Base-by-base conservation (phyloP, 2,329 filamentous ascomycete genomes). In the Hypoxylon rubiginosum region DNA sequence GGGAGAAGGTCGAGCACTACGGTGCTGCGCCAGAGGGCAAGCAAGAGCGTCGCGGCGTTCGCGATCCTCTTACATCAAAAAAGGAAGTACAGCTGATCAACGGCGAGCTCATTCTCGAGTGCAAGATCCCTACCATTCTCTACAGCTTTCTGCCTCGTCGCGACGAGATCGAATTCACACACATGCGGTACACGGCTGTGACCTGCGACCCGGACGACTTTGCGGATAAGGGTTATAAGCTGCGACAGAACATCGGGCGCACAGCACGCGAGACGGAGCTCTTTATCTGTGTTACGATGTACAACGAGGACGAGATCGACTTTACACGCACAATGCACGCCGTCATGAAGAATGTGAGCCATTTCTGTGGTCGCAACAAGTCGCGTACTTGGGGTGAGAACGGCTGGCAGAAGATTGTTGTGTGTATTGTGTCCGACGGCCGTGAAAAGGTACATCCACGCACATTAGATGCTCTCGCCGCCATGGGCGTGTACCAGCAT, bases 371-470 rank as follows among this genome's bases (percentile, higher is more conserved):
- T 66, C 89, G 95, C 53, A 93, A 91, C 49, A 93, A 92, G 78
- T 97, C 94, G 81, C 97, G 97, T 82, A 98, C 95, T 0, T 99
- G 96, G 96, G 96, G 96, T 71, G 96, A 97, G 79, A 93, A 97
- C 74, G 94, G 95, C 4, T 99, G 96, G 96, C 98, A 99, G 84
- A 99, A 99, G 85, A 98, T 99, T 74, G 96, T 99, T 9, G 96
- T 99, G 10, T 98, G 95, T 79, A 90, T 99, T 48, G 96, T 99
- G 71, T 97, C 94, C 74, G 96, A 99, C 75, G 96, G 96, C 65
- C 94, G 96, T 68, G 76, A 77, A 56, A 94, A 94, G 80, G 95
- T 99, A 32, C 93, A 99, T 77, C 93, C 94, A 11, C 88, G 96
- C 61, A 98, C 96, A 0, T 86, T 99, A 0, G 97, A 99, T 77